Conservation (phyloP, 768 basidiomycete genomes). For the Austroboletus festivus region DNA sequence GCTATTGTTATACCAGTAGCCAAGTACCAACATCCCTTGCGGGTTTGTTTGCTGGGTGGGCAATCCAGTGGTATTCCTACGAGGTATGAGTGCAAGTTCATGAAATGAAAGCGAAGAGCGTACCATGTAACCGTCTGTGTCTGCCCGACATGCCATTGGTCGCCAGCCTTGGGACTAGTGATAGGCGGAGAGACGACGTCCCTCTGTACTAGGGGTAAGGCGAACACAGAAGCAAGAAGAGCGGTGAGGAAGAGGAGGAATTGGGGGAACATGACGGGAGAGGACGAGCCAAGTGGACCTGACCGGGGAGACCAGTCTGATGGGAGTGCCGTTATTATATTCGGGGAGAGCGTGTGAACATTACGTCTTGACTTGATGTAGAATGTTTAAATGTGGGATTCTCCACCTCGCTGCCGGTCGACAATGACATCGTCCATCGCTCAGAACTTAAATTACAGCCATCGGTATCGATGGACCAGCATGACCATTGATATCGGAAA, state of each 20-base stretch:
- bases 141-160: slow-evolving; percentile 45
- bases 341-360: slow-evolving; percentile 21
- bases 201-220: slow-evolving; percentile 35
- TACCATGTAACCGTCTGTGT: slow-evolving; percentile 51
- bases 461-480: neutral
- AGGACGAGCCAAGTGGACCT: too few species aligned
- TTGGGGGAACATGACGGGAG: slow-evolving; percentile 22
- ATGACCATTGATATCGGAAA: slow-evolving; percentile 26
- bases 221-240: slow-evolving; percentile 18
- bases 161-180: slow-evolving; percentile 38
- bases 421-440: too few species aligned
- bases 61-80: slow-evolving; percentile 19
- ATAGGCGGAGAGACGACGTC: slow-evolving; percentile 51
- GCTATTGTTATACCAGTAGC: slow-evolving; percentile 24
- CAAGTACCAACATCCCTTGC: slow-evolving; percentile 30
- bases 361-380: neutral
- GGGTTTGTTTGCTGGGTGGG: slow-evolving; percentile 30
- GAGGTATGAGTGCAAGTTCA: slow-evolving; percentile 31
- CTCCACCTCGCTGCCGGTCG: neutral
- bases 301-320: slow-evolving; percentile 2
- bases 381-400: slow-evolving; percentile 3
- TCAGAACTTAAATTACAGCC: too few species aligned
- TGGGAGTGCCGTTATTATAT: slow-evolving; percentile 14
- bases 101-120: neutral
- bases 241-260: slow-evolving; percentile 21